Base-by-base conservation (phyloP, 495 filamentous ascomycete genomes). In the Aspergillus ellipticus region DNA sequence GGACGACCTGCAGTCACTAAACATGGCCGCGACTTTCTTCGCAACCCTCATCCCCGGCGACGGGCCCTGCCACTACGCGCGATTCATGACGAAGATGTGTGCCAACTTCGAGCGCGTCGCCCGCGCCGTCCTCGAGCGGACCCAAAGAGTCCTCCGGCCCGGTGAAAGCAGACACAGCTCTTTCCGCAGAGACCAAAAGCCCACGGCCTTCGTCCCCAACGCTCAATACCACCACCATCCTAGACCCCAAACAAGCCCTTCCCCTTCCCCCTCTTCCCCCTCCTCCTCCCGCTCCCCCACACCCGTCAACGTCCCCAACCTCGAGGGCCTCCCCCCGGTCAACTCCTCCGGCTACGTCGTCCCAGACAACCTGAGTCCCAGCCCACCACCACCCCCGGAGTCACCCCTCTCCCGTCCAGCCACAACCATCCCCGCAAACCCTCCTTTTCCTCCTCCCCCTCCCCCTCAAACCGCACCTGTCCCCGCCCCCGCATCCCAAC, bases 31-130 rank as follows among this genome's bases (percentile, higher is more conserved):
- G 22, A 89, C 82, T 33, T 97, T 97, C 71, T 79, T 98, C 24
- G 84, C 83, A 33, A 82, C 85, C 31, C 87, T 96, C 49, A 79
- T 85, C 15, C 75, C 80, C 3, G 61, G 58, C 43, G 84, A 86
- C 43, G 80, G 83, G 39, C 83, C 89, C 56, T 87, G 85, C 42
- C 87, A 85, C 42, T 88, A 88, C 47, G 89, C 95, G 26, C 85
- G 86, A 54, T 88, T 94, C 58, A 97, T 98, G 92, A 78, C 96
- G 19, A 82, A 80, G 53, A 88, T 97, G 48, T 92, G 89, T 74
- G 81, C 88, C 15, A 91, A 93, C 58, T 95, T 98, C 59, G 90
- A 97, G 62, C 84, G 92, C 42, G 93, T 97, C 58, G 92, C 92
- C 51, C 87, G 86, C 61, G 77, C 87, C 6, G 90, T 94, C 35